Conservation (phyloP, 345 rosid species). For the Arabis hirsuta region DNA sequence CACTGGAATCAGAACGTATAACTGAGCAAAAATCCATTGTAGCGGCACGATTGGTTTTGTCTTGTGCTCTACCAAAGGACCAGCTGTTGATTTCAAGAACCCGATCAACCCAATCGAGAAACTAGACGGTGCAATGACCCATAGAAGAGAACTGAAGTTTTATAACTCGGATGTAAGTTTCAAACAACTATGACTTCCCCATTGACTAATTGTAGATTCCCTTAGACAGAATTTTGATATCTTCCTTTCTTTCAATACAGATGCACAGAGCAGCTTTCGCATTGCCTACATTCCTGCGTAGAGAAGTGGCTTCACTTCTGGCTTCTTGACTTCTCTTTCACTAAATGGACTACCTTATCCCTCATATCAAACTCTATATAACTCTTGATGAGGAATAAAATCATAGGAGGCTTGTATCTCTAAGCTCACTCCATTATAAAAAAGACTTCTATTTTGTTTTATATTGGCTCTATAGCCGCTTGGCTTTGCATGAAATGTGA, state of each 20-base stretch:
- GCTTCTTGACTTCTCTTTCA: conserved; percentile 32
- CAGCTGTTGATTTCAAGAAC: conserved; percentile 74
- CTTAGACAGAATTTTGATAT: conserved; percentile 11
- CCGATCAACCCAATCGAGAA: conserved; percentile 93
- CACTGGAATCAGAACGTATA: background rate
- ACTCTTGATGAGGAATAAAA: conserved; percentile 23
- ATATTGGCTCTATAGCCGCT: conserved; percentile 10
- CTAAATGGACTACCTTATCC: background rate
- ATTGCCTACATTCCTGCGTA: conserved; percentile 75
- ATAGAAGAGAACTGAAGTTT: conserved; percentile 72
- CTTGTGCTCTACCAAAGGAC: conserved; percentile 81
- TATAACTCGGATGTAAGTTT: conserved; percentile 78
- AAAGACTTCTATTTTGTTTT: conserved; percentile 2
- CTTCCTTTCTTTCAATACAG: conserved; percentile 50
- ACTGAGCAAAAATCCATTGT: conserved; percentile 31
- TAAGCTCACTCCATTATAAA: conserved; percentile 6
- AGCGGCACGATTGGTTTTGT: conserved; percentile 94
- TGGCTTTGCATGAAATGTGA: conserved; percentile 7
- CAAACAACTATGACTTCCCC: background rate
- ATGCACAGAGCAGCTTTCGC: conserved; percentile 87
- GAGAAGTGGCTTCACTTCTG: conserved; percentile 69
- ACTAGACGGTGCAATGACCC: conserved; percentile 65
- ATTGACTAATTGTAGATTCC: conserved; percentile 5
- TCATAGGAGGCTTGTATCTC: no score
- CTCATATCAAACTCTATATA: conserved; percentile 17